Conservation (phyloP, 495 filamentous ascomycete species). For the Podospora pseudopauciseta region DNA sequence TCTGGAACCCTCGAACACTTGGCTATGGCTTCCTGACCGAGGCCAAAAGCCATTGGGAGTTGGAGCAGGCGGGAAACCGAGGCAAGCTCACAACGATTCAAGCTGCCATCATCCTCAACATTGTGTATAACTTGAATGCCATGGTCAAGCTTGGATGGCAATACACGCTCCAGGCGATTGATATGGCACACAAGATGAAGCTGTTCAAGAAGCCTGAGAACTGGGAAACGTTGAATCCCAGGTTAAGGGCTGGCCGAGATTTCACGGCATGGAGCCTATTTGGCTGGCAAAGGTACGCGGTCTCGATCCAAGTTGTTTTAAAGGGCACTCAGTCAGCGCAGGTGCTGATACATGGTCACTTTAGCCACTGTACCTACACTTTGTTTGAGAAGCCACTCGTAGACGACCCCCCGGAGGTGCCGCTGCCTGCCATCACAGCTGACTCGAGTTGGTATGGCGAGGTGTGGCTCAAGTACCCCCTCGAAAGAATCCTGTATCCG, state of each 20-base stretch:
- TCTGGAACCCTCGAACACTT: conserved; percentile 35
- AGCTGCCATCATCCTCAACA: conserved; percentile 29
- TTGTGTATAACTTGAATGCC: conserved; percentile 30
- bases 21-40: conserved; percentile 38
- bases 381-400: conserved; percentile 24
- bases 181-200: conserved; percentile 31
- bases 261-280: conserved; percentile 7
- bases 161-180: conserved; percentile 30
- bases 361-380: conserved; percentile 23
- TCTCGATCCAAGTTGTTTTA: not conserved
- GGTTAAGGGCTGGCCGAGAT: conserved; percentile 2
- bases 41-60: conserved; percentile 38
- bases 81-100: conserved; percentile 34
- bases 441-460: conserved; percentile 34
- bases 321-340: not conserved
- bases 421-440: conserved; percentile 25
- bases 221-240: conserved; percentile 8
- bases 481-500: conserved; percentile 18
- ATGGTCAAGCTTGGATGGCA: conserved; percentile 34
- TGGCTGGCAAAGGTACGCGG: not conserved
- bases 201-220: conserved; percentile 23
- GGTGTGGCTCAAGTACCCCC: conserved; percentile 33
- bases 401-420: conserved; percentile 24
- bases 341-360: not conserved
- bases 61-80: conserved; percentile 22